Base-by-base conservation (phyloP, 257 asterid genomes). In the Avicennia marina region DNA sequence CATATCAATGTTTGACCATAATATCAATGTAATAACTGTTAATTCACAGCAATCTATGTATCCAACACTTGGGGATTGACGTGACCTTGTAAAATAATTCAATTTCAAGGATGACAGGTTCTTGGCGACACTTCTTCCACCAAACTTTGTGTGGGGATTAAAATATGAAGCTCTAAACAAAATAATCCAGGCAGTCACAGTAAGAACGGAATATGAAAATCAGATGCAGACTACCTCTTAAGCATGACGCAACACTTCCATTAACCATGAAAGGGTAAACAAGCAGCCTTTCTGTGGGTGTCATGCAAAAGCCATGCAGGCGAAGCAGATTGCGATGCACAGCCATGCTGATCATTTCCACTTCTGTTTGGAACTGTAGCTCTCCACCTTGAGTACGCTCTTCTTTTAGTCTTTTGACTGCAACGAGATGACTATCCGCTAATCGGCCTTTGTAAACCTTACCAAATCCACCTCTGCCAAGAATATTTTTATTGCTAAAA, bases 191-290 rank as follows among this genome's bases (percentile, higher is more conserved):
- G n/a, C n/a, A n/a, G n/a, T n/a, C n/a, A n/a, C n/a, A n/a, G n/a
- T n/a, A n/a, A 7, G 13, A 36, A 5, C 3, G 41, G 10, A 34
- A 36, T 36, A 12, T 36, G 41, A 5, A 11, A 36, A 36, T 36
- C 9, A 5, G 41, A 11, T 11, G 41, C 47, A 60, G 53, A 33
- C 2, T 81, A 88, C 98, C 98, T 81, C 98, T 81, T 70, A 91
- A 78, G 70, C 96, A 86, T 17, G 98, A 91, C 47, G 98, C 94
- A 53, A 91, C 96, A 80, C 95, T 91, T 64, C 98, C 95, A 72
- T 91, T 91, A 8, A 57, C 78, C 96, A 91, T 88, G 51, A 51
- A 91, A 27, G 98, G 98, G 76, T 91, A 91, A 36, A 36, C 41
- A 11, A 91, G 95, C 75, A 91, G 60, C 63, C 98, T 79, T 73